These are phyloP conservation scores for Pseudozyma thailandica DNA, from an alignment of 1,284 basidiomycete genomes.

Conservation along the genomic window DNA sequence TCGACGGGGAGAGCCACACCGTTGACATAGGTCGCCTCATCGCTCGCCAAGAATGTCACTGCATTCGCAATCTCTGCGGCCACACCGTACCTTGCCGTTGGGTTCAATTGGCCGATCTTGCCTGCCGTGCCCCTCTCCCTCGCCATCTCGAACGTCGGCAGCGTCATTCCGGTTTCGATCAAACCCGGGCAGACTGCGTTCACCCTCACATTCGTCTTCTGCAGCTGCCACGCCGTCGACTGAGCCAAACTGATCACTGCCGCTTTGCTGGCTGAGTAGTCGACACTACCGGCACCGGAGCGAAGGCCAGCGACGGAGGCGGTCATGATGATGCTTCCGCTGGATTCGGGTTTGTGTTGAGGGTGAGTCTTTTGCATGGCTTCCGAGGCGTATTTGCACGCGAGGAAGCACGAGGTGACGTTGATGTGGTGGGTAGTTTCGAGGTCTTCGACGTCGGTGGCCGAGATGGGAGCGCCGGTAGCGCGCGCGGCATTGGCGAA, in stretches of 20 bases:
- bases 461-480: conserved; percentile 71
- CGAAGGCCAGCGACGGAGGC: conserved; percentile 91
- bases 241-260: conserved; percentile 80
- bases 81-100: conserved; percentile 76
- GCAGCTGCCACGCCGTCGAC: conserved; percentile 82
- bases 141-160: conserved; percentile 78
- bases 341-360: conserved; percentile 73
- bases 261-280: conserved; percentile 74
- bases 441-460: conserved; percentile 77
- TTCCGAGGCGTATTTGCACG: conserved; percentile 82
- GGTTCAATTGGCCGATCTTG: conserved; percentile 88
- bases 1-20: conserved; percentile 88
- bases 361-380: conserved; percentile 79
- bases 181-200: conserved; percentile 91
- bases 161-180: conserved; percentile 89
- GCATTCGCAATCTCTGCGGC: conserved; percentile 76
- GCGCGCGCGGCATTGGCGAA: conserved; percentile 80
- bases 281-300: conserved; percentile 83
- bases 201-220: conserved; percentile 83
- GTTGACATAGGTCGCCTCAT: conserved; percentile 86
- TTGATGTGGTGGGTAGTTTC: conserved; percentile 84
- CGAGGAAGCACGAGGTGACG: conserved; percentile 87
- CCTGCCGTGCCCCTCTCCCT: conserved; percentile 76
- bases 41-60: conserved; percentile 86
- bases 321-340: conserved; percentile 88